Evolutionary conservation across 1,139 yeast genomes (phyloP), one percentile per base, ranked within the genome.

Genomic region (Geotrichum citri-aurantii): DNA sequence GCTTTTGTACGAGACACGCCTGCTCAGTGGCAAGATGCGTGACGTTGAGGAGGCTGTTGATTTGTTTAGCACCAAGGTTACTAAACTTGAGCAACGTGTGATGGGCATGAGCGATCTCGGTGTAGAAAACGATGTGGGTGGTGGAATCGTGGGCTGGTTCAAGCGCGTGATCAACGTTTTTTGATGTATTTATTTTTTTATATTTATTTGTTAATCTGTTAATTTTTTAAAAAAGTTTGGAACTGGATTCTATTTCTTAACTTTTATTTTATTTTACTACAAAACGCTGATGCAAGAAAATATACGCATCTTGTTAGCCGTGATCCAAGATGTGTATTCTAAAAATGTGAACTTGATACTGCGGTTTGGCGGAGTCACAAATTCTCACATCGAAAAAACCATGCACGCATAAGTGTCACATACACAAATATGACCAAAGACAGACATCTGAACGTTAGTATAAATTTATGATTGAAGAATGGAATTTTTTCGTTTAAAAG

Each of bases 11-110:
- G 97, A 93, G 68, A 79, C 90, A 27, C 75, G 95, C 59, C 79
- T 89, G 55, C 78, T 93, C 24, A 80, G 80, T 48, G 84, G 85
- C 58, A 83, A 93, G 65, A 81, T 92, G 59, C 82, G 84, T 59
- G 98, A 93, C 68, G 85, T 91, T 27, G 96, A 89, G 64, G 90
- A 87, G 48, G 82, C 86, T 59, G 79, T 87, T 62, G 79, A 81
- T 57, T 71, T 77, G 29, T 80, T 81, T 77, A 73, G 78, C 67
- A 56, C 73, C 64, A 72, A 79, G 68, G 68, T 80, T 68, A 65
- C 72, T n/a, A 65, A 69, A 1, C 64, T 78, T 58, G 77, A 76
- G 60, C 63, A 67, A 23, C 66, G 71, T 2, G 57, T 64, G 37
- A 46, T 51, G n/a, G 55, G 40, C 5, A 27, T 48, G 40, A 37